Conservation (phyloP, 2,329 filamentous ascomycete species). For the Seiridium cupressi region DNA sequence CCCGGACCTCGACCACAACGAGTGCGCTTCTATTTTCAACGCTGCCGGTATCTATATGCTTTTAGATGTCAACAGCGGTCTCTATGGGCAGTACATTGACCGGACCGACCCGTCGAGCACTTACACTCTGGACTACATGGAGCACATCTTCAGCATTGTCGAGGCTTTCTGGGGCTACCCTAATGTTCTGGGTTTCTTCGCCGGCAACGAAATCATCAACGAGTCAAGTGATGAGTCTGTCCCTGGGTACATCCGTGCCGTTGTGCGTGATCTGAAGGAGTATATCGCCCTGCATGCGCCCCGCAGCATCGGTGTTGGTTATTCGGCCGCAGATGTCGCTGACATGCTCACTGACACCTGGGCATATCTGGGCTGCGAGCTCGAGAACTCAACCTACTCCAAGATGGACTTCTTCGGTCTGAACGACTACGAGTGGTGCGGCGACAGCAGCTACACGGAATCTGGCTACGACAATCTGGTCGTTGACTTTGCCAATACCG, state of each 20-base stretch:
- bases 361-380: slow-evolving; percentile 68
- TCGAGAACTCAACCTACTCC: slow-evolving; percentile 55
- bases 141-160: slow-evolving; percentile 61
- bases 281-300: slow-evolving; percentile 68
- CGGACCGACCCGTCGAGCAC: slow-evolving; percentile 50
- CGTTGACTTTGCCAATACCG: slow-evolving; percentile 58
- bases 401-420: slow-evolving; percentile 66
- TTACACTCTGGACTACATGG: slow-evolving; percentile 56
- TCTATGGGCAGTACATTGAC: slow-evolving; percentile 52
- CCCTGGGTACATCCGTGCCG: slow-evolving; percentile 66
- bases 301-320: slow-evolving; percentile 69
- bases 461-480: slow-evolving; percentile 61
- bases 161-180: slow-evolving; percentile 63
- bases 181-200: slow-evolving; percentile 68
- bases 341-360: slow-evolving; percentile 67
- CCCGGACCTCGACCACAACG: slow-evolving; percentile 60
- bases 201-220: slow-evolving; percentile 75
- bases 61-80: slow-evolving; percentile 62
- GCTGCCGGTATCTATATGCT: slow-evolving; percentile 64
- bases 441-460: slow-evolving; percentile 56
- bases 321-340: slow-evolving; percentile 75
- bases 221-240: slow-evolving; percentile 30
- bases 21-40: slow-evolving; percentile 64
- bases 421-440: slow-evolving; percentile 72
- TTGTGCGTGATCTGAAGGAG: slow-evolving; percentile 73